Evolutionary conservation across 768 basidiomycete species (phyloP).

Genomic region (Nidula microcarpa): DNA sequence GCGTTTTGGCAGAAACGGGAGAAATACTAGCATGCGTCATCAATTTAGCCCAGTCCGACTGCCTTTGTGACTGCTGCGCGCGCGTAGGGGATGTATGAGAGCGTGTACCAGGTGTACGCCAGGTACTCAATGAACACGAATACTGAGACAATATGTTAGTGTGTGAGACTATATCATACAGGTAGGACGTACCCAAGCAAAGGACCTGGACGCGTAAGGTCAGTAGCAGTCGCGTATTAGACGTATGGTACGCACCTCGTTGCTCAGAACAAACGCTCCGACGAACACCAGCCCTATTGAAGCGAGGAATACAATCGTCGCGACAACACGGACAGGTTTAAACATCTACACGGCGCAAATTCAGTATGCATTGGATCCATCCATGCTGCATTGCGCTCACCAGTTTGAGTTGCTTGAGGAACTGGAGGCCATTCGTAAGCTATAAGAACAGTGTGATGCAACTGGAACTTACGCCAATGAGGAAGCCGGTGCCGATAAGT

Average conservation of each 20-base stretch:
- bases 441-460: background rate
- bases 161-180: background rate
- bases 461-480: conserved; percentile 72
- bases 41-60: conserved; percentile 43
- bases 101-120: conserved; percentile 86
- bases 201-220: conserved; percentile 47
- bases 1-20: too few relatives aligned
- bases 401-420: conserved; percentile 76
- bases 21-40: too few relatives aligned
- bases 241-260: conserved; percentile 47
- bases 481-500: conserved; percentile 85
- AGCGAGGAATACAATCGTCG: conserved; percentile 73
- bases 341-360: conserved; percentile 66
- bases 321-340: conserved; percentile 85
- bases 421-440: conserved; percentile 40
- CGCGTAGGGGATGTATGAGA: conserved; percentile 92
- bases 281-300: conserved; percentile 84
- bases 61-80: conserved; percentile 67
- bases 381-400: conserved; percentile 33
- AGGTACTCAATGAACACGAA: conserved; percentile 91
- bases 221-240: too few relatives aligned
- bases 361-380: background rate
- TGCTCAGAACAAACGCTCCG: conserved; percentile 74
- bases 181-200: conserved; percentile 55
- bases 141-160: conserved; percentile 37